Evolutionary conservation across 208 protist species (phyloP).

Genomic region (Spongospora subterranea): DNA sequence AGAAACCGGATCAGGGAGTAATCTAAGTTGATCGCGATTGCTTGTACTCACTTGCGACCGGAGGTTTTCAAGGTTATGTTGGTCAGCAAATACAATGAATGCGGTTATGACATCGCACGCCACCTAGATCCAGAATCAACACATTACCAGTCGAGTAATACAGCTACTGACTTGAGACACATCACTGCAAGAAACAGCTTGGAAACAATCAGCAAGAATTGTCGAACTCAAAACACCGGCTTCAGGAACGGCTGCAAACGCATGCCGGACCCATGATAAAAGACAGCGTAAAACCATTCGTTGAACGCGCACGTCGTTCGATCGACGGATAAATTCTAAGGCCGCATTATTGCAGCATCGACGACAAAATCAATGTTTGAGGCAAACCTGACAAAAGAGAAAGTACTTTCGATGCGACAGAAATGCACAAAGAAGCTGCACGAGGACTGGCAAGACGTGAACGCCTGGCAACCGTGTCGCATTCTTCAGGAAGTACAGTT

Average conservation of each 20-base stretch:
- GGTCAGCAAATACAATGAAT: conserved; percentile 37
- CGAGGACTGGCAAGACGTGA: not conserved
- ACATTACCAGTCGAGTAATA: not conserved
- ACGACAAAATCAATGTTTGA: not conserved
- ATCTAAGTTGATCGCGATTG: not conserved
- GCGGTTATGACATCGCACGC: conserved; percentile 29
- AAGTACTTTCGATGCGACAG: not conserved
- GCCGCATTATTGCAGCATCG: not conserved
- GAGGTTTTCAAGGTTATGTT: not conserved
- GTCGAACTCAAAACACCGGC: not conserved
- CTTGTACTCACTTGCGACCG: not conserved
- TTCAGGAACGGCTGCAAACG: conserved; percentile 37
- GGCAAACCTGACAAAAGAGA: not conserved
- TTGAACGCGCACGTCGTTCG: not conserved
- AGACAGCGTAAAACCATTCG: not conserved
- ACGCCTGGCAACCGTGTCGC: conserved; percentile 8
- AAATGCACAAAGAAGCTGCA: not conserved
- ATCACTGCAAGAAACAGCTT: not conserved
- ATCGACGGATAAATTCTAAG: conserved; percentile 22
- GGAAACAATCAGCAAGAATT: conserved; percentile 29
- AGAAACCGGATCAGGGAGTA: not conserved
- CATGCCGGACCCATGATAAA: conserved; percentile 14
- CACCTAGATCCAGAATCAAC: not conserved
- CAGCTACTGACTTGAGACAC: not conserved
- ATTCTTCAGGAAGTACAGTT: conserved; percentile 41